Evolutionary conservation across 352 stramenopile species (phyloP).

Genomic region (Phytophthora sojae): DNA sequence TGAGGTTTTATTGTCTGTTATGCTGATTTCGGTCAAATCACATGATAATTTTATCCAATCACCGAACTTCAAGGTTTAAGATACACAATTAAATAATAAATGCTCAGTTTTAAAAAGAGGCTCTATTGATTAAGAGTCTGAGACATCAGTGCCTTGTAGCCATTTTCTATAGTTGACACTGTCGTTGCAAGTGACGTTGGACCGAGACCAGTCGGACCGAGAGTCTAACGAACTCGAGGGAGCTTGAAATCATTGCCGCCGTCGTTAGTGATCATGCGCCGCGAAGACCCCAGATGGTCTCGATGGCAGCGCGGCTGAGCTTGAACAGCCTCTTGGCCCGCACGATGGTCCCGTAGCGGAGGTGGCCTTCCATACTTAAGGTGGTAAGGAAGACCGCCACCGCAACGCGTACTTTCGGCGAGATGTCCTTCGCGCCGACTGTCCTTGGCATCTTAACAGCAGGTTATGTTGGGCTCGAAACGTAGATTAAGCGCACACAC

Average conservation of each 20-base stretch:
- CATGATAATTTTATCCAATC: neutral
- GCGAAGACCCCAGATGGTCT: neutral
- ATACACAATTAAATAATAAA: neutral
- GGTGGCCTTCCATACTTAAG: constrained; percentile 5
- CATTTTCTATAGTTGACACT: neutral
- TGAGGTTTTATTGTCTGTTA: neutral
- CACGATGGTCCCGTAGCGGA: neutral
- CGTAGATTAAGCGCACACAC: neutral
- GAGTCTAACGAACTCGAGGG: neutral
- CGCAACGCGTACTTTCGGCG: neutral
- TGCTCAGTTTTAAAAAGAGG: neutral
- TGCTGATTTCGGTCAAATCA: neutral
- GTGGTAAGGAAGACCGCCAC: constrained; percentile 14
- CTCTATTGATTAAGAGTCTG: neutral
- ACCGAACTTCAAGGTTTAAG: neutral
- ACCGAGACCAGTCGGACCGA: neutral
- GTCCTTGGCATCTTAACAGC: neutral
- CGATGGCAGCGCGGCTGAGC: neutral
- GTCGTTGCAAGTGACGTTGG: neutral
- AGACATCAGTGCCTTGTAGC: neutral
- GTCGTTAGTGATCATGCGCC: neutral
- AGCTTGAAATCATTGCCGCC: constrained; percentile 12
- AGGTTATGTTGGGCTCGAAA: neutral
- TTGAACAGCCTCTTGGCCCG: neutral
- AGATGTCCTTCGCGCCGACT: constrained; percentile 1